Percentiles rank a stretch among this genome's conserved stretches.
Conservation (phyloP, 176 grass and related monocot species). For the Ensete ventricosum region DNA sequence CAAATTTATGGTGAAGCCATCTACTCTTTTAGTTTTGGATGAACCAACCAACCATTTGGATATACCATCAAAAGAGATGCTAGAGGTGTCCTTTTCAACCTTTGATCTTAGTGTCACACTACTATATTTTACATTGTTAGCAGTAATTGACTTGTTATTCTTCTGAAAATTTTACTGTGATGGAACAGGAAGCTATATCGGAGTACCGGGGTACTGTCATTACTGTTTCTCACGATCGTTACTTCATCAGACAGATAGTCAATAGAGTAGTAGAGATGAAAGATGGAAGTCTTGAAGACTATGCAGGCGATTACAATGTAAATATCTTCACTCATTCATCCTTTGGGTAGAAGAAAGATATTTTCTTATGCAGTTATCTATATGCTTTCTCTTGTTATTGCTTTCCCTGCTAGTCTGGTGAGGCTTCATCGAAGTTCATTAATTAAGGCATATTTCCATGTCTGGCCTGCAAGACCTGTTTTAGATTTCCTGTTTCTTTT, state of each 20-base stretch:
- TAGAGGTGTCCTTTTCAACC: conserved; percentile 46
- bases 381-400: neutral
- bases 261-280: conserved; percentile 94
- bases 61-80: conserved; percentile 99
- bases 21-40: conserved; percentile 89
- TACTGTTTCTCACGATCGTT: conserved; percentile 95
- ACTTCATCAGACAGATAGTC: conserved; percentile 92
- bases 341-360: neutral
- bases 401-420: neutral
- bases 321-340: conserved; percentile 13
- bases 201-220: conserved; percentile 84
- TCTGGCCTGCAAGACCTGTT: neutral
- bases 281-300: conserved; percentile 71
- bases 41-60: conserved; percentile 99
- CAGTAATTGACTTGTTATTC: neutral
- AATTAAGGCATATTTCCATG: neutral
- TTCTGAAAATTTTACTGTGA: conserved; percentile 14
- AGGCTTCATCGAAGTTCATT: neutral
- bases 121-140: no score
- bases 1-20: conserved; percentile 99
- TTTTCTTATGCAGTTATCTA: neutral
- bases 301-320: conserved; percentile 96
- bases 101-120: neutral
- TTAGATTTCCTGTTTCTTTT: neutral
- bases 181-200: conserved; percentile 81